These are phyloP conservation scores for Rhododendron molle DNA, from an alignment of 148 eudicot genomes.

Conservation along the genomic window DNA sequence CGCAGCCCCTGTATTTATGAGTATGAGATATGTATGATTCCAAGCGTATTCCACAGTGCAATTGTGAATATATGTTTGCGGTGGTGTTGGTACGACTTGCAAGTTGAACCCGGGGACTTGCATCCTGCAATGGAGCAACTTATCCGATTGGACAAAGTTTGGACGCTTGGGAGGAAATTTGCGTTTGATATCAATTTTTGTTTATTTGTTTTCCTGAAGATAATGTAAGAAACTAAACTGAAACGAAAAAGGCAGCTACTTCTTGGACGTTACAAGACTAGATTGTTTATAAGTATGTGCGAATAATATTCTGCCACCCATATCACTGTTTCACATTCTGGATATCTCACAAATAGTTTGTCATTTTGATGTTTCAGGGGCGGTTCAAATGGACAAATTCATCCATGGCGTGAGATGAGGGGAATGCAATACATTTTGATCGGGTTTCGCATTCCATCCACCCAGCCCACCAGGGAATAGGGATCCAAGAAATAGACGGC, in stretches of 20 bases:
- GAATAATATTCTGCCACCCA: too few relatives aligned
- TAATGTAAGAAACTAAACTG: neutral
- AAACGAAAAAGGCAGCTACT: neutral
- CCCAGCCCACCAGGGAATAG: too few relatives aligned
- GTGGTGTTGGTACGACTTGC: neutral
- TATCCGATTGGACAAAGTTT: too few relatives aligned
- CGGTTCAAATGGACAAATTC: neutral
- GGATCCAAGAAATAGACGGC: too few relatives aligned
- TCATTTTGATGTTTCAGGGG: neutral
- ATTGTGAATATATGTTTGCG: neutral
- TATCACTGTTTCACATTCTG: neutral
- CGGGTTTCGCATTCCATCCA: too few relatives aligned
- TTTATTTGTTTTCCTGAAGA: neutral
- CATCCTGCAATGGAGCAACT: too few relatives aligned
- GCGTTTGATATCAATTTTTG: neutral
- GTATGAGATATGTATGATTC: neutral
- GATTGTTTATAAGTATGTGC: neutral
- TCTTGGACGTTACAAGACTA: neutral
- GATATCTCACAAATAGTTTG: neutral
- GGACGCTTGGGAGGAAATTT: neutral
- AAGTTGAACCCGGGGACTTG: neutral
- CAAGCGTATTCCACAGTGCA: neutral
- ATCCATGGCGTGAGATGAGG: neutral
- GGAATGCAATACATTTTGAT: neutral
- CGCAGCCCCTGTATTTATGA: too few relatives aligned